A percentile compares a stretch with the other conserved stretches of the same genome.
phyloP scores from a whole-genome alignment of 306 rosid species.

The Quercus agrifolia region DNA sequence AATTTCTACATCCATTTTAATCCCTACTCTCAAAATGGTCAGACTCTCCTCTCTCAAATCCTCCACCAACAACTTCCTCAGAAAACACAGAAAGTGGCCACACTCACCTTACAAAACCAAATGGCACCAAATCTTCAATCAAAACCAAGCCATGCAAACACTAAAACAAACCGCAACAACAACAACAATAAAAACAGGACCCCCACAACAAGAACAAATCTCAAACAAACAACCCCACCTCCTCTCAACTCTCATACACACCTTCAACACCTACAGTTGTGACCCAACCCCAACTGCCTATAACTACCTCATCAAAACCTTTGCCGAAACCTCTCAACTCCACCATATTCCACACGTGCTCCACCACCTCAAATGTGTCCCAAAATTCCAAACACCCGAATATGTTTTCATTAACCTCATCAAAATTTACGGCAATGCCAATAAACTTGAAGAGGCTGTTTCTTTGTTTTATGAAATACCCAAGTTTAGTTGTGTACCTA shows the following conservation, averaged over 20 bases:
- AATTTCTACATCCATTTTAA: neutral
- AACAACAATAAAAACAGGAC: neutral
- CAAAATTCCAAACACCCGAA: conserved; percentile 58
- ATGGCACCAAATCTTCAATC: conserved; percentile 62
- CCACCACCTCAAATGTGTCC: conserved; percentile 46
- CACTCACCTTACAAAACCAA: conserved; percentile 62
- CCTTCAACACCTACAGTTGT: conserved; percentile 50
- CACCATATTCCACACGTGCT: conserved; percentile 47
- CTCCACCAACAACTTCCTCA: conserved; percentile 60
- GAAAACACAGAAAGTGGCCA: conserved; percentile 75
- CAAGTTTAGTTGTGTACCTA: conserved; percentile 70
- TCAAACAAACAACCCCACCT: conserved; percentile 36
- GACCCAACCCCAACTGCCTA: conserved; percentile 74
- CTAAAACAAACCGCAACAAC: conserved; percentile 43
- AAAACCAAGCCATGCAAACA: conserved; percentile 54
- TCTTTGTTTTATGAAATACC: conserved; percentile 58
- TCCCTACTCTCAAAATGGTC: conserved; percentile 35
- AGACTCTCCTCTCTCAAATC: conserved; percentile 42
- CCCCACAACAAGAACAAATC: conserved; percentile 1
- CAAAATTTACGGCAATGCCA: conserved; percentile 30
- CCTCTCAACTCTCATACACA: conserved; percentile 53
- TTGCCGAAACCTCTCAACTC: conserved; percentile 37
- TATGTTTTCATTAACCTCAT: conserved; percentile 44
- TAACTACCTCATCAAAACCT: conserved; percentile 52
- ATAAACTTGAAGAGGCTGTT: conserved; percentile 51